Conservation (phyloP, 1,284 basidiomycete species). For the Heterobasidion parviporum region DNA sequence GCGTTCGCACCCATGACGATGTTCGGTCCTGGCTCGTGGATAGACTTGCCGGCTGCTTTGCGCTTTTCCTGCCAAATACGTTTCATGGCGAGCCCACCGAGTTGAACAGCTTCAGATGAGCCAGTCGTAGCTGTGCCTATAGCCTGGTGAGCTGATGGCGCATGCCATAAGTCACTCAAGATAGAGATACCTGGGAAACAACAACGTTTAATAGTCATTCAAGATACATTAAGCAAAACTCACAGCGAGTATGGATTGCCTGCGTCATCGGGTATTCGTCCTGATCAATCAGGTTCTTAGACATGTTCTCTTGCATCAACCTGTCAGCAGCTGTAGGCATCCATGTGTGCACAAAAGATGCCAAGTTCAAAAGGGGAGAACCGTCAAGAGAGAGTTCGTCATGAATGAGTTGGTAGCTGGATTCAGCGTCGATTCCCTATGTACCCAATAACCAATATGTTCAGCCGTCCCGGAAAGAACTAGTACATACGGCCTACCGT, state of each 20-base stretch:
- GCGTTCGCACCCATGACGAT: slow-evolving; percentile 33
- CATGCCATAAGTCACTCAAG: slow-evolving; percentile 91
- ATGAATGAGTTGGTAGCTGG: slow-evolving; percentile 76
- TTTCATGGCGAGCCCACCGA: slow-evolving; percentile 93
- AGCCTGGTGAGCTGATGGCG: slow-evolving; percentile 62
- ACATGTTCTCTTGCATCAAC: slow-evolving; percentile 78
- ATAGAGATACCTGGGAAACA: slow-evolving; percentile 70
- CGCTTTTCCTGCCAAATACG: slow-evolving; percentile 87
- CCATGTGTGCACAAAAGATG: slow-evolving; percentile 63
- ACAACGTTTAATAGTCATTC: not conserved
- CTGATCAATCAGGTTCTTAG: slow-evolving; percentile 85
- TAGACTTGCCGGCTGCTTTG: slow-evolving; percentile 81
- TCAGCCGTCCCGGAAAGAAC: not conserved
- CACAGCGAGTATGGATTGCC: slow-evolving; percentile 22
- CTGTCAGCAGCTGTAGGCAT: slow-evolving; percentile 58
- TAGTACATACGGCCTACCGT: slow-evolving; percentile 26
- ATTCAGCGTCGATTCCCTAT: slow-evolving; percentile 46
- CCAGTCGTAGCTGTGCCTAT: slow-evolving; percentile 93
- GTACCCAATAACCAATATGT: not conserved
- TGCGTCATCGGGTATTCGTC: slow-evolving; percentile 89
- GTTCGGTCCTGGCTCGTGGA: slow-evolving; percentile 69
- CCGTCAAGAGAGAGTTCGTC: slow-evolving; percentile 82
- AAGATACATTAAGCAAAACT: slow-evolving; percentile 51
- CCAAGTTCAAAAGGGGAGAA: slow-evolving; percentile 74
- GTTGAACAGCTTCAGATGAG: slow-evolving; percentile 88